Base-by-base conservation (phyloP, 2,329 filamentous ascomycete species). In the Lomentospora prolificans region DNA sequence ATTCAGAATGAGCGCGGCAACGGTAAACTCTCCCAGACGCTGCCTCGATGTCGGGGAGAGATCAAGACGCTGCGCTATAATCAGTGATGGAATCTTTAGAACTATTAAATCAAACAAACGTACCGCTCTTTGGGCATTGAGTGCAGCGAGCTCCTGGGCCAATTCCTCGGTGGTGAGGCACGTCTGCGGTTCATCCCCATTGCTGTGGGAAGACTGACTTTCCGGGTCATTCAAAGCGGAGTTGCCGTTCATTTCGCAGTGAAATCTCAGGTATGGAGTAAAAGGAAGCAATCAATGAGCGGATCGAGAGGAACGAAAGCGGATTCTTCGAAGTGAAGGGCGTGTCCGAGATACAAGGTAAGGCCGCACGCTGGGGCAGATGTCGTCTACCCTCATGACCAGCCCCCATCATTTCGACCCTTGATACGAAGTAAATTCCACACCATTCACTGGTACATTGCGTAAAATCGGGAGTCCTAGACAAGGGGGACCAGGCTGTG, bases 1-100 rank as follows among this genome's bases (percentile, higher is more conserved):
- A 56, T 70, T 70, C 19, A 70, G 58, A 6, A 70, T 64, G 33
- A 70, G 59, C 36, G 67, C 70, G 55, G 61, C 64, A 4, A 70
- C 65, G 51, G 70, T 68, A 25, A 70, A 65, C 51, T 68, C 68
- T 3, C 66, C 67, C 14, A 70, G 60, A 14, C 66, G 64, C n/a
- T 41, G 36, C n/a, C 10, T 41, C 36, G 36, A 41, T 41, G 36
- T 41, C 19, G 36, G 36, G n/a, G 36, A 41, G n/a, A 41, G 19
- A 3, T 41, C 36, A 2, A 41, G 36, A 17, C 36, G 36, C 36
- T 41, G n/a, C n/a, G n/a, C n/a, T n/a, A n/a, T n/a, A n/a, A n/a
- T n/a, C n/a, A n/a, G n/a, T 41, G 14, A 6, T 41, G 33, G n/a
- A 28, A 55, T 31, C 39, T 28, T 19, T 14, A 17, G n/a, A 41